Percentiles rank a stretch among this genome's conserved stretches.
Evolutionary conservation across 257 asterid genomes (phyloP).

Genomic region (Ballota nigra): DNA sequence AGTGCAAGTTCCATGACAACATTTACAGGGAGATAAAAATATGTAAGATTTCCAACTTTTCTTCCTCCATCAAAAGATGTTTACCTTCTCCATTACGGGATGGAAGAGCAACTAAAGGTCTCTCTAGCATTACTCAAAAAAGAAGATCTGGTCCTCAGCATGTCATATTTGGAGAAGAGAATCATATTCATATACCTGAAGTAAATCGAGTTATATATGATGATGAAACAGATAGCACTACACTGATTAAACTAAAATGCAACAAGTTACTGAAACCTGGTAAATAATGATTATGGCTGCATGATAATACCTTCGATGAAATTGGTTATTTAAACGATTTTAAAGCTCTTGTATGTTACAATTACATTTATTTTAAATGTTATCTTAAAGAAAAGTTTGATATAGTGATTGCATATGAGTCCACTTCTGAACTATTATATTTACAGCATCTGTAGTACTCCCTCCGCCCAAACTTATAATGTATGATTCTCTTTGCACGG

Average conservation of each 20-base stretch:
- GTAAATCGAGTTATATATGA: background rate
- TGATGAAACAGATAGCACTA: background rate
- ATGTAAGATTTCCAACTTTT: background rate
- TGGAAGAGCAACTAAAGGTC: constrained; percentile 15
- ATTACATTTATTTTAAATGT: too few relatives aligned
- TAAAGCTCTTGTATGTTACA: background rate
- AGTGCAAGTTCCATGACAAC: constrained; percentile 18
- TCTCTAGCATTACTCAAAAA: background rate
- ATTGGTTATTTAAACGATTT: background rate
- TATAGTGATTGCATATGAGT: background rate
- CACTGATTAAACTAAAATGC: background rate
- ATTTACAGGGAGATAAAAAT: constrained; percentile 20
- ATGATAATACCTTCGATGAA: background rate
- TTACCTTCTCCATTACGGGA: constrained; percentile 11
- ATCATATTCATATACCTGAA: constrained; percentile 32
- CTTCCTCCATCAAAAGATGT: background rate
- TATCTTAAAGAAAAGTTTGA: background rate
- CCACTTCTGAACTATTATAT: background rate
- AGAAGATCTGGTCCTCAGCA: constrained; percentile 40
- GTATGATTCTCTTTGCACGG: too few relatives aligned
- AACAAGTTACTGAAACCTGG: background rate
- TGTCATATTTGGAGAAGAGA: constrained; percentile 44
- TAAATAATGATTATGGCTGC: background rate
- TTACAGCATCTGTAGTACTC: too few relatives aligned
- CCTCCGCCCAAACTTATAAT: too few relatives aligned